Conservation (phyloP, 163 green algal species). For the Picocystis sp. region DNA sequence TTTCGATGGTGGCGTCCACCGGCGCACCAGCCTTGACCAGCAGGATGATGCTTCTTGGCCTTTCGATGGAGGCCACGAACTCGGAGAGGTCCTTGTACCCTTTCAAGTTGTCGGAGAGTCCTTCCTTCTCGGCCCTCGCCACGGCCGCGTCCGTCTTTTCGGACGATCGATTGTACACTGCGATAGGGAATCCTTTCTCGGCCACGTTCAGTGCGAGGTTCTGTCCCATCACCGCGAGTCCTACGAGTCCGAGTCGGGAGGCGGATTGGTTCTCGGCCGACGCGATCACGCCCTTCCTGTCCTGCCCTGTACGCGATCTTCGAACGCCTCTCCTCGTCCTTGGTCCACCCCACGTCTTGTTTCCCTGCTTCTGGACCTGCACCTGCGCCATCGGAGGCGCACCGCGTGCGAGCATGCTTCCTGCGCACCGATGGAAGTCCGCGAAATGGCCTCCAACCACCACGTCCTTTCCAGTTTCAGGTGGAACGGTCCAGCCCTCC, state of each 20-base stretch:
- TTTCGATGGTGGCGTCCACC: conserved; percentile 82
- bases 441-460: no score
- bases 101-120: conserved; percentile 38
- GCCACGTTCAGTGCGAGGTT: conserved; percentile 97
- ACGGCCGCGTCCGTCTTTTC: conserved; percentile 87
- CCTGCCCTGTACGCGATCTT: no score
- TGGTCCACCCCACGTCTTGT: no score
- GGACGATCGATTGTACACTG: conserved; percentile 83
- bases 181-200: conserved; percentile 93
- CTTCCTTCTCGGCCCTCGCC: conserved; percentile 72
- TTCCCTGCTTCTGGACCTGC: no score
- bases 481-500: no score
- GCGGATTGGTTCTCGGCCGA: no score
- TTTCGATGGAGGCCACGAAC: conserved; percentile 60
- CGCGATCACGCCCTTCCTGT: no score
- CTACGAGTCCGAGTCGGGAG: conserved; percentile 61
- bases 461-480: no score
- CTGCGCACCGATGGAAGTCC: no score
- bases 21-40: conserved; percentile 80
- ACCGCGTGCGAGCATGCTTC: no score
- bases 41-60: conserved; percentile 66
- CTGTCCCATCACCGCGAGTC: conserved; percentile 96
- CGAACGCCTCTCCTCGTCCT: no score
- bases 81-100: conserved; percentile 78
- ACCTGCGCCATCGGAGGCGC: no score